A percentile compares a stretch with the other conserved stretches of the same genome.
Conservation (phyloP, 2,329 filamentous ascomycete genomes). For the Botryosphaeria dothidea region DNA sequence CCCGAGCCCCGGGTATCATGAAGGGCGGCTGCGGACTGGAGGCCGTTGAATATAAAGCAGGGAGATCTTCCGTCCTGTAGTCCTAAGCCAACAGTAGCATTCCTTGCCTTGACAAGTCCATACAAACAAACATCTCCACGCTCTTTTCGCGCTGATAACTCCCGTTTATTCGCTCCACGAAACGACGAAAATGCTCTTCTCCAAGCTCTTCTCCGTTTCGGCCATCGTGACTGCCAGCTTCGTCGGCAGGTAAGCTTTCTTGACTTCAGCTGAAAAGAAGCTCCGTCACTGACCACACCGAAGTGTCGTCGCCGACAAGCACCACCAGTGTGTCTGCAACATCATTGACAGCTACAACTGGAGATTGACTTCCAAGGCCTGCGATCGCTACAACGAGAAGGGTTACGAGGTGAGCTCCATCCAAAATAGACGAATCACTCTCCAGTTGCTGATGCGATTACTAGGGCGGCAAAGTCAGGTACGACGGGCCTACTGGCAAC, state of each 20-base stretch:
- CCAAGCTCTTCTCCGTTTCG: background rate
- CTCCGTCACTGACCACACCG: background rate
- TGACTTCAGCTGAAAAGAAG: background rate
- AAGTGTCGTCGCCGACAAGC: background rate
- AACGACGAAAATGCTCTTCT: background rate
- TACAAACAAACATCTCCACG: background rate
- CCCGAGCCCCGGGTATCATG: background rate
- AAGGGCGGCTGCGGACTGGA: background rate
- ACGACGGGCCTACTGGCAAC: background rate
- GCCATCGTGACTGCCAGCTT: background rate
- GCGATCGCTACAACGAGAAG: conserved; percentile 1
- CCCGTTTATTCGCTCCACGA: too few species aligned
- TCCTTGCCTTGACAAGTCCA: background rate
- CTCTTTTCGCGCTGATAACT: background rate
- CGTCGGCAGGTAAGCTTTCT: background rate
- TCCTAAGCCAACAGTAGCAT: background rate
- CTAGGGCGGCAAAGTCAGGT: background rate
- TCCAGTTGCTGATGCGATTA: background rate
- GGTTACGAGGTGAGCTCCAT: background rate
- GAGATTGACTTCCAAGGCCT: background rate
- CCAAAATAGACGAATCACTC: background rate
- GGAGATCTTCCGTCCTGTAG: background rate
- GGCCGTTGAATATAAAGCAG: background rate
- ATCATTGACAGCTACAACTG: background rate
- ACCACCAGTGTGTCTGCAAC: background rate